phyloP scores from a whole-genome alignment of 106 monocot species.

The Xerophyta viscosa region DNA sequence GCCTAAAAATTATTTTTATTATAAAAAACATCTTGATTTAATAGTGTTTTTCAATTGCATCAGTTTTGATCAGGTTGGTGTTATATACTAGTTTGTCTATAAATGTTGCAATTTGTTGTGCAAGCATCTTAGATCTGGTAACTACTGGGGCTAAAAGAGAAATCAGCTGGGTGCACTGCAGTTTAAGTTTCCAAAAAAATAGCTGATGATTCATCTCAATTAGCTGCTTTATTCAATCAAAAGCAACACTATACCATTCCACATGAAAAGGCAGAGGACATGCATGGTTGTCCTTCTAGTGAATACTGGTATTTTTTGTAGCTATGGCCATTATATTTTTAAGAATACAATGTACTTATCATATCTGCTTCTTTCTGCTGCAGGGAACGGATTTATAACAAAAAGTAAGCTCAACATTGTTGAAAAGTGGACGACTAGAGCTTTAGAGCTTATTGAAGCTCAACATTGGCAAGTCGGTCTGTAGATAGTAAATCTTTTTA shows the following conservation, averaged over 20 bases:
- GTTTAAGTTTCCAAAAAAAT: slow-evolving; percentile 12
- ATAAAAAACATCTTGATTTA: no score
- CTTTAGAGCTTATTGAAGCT: slow-evolving; percentile 14
- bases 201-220: slow-evolving; percentile 3
- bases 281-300: slow-evolving; percentile 6
- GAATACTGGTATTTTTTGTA: slow-evolving; percentile 17
- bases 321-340: neutral
- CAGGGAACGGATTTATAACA: slow-evolving; percentile 11
- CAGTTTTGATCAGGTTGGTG: no score
- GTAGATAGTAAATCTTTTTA: no score
- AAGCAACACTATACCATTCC: slow-evolving; percentile 14
- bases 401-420: slow-evolving; percentile 3
- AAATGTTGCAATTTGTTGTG: neutral
- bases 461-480: no score
- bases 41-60: no score
- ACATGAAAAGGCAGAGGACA: slow-evolving; percentile 17
- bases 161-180: slow-evolving; percentile 9
- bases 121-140: slow-evolving; percentile 16
- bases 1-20: no score
- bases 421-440: slow-evolving; percentile 8
- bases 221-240: slow-evolving; percentile 15
- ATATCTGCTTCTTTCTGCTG: slow-evolving; percentile 3
- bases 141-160: slow-evolving; percentile 19
- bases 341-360: no score
- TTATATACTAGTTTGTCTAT: no score